A percentile compares a stretch with the other conserved stretches of the same genome.
phyloP scores from a whole-genome alignment of 768 basidiomycete species.

The Xerocomellus chrysenteron region DNA sequence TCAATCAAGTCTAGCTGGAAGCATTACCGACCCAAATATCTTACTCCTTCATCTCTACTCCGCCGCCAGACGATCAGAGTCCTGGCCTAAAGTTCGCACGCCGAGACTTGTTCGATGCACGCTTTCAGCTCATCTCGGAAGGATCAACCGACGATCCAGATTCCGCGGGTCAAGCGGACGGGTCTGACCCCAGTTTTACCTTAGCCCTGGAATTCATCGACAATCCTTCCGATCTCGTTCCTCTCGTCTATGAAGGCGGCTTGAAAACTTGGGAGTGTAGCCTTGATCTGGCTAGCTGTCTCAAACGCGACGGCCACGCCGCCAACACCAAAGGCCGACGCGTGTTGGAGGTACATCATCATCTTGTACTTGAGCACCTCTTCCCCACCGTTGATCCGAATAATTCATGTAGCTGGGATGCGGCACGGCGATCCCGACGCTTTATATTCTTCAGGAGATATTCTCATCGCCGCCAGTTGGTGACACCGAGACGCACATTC shows the following conservation, averaged over 20 bases:
- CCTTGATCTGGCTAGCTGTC: constrained; percentile 75
- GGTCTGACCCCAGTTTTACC: constrained; percentile 2
- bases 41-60: constrained; percentile 68
- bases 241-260: constrained; percentile 93
- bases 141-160: constrained; percentile 36
- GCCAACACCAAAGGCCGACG: constrained; percentile 45
- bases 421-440: constrained; percentile 84
- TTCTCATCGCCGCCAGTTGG: constrained; percentile 38
- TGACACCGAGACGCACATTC: constrained; percentile 48
- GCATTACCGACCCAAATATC: constrained; percentile 73
- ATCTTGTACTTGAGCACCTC: neutral
- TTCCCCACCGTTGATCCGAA: neutral
- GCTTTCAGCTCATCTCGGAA: constrained; percentile 87
- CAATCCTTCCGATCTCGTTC: constrained; percentile 85
- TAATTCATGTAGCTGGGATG: constrained; percentile 72
- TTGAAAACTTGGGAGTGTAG: constrained; percentile 98
- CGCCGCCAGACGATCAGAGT: constrained; percentile 35
- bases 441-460: constrained; percentile 66
- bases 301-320: constrained; percentile 37
- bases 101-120: constrained; percentile 91
- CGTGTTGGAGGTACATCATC: constrained; percentile 62
- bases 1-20: constrained; percentile 51
- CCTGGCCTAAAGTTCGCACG: constrained; percentile 50
- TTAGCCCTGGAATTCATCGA: constrained; percentile 65
- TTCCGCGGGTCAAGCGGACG: constrained; percentile 20